Conservation (phyloP, 164 flowering plant species). For the Dillenia turbinata region DNA sequence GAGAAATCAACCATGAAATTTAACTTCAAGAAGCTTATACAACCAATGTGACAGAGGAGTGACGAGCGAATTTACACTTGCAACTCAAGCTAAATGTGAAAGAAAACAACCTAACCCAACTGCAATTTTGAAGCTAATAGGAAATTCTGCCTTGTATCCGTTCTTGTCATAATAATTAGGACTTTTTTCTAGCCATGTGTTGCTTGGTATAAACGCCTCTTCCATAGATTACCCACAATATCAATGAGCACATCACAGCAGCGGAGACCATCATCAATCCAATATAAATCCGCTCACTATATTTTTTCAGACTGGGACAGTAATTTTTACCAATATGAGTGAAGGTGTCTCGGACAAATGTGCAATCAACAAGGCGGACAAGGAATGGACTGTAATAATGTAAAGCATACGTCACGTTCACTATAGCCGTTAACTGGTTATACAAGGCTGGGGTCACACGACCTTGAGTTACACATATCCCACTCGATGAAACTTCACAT, state of each 20-base stretch:
- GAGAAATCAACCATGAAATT: too few relatives aligned
- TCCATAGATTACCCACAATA: constrained; percentile 86
- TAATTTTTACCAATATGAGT: constrained; percentile 23
- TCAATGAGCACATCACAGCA: constrained; percentile 82
- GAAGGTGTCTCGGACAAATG: constrained; percentile 72
- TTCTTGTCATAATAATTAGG: too few relatives aligned
- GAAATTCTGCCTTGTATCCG: too few relatives aligned
- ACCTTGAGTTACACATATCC: constrained; percentile 53
- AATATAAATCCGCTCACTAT: constrained; percentile 55
- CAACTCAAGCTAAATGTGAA: too few relatives aligned
- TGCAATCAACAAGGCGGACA: constrained; percentile 61
- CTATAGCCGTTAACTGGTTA: constrained; percentile 53
- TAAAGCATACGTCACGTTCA: constrained; percentile 67
- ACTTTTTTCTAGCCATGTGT: background rate
- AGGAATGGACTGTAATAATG: constrained; percentile 64
- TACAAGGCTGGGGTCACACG: constrained; percentile 60
- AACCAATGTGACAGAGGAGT: too few relatives aligned
- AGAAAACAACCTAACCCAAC: too few relatives aligned
- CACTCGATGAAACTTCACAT: constrained; percentile 34
- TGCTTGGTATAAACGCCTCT: constrained; percentile 64
- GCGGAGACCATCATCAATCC: constrained; percentile 74
- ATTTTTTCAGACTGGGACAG: constrained; percentile 60
- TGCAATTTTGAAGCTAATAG: too few relatives aligned
- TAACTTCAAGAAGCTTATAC: too few relatives aligned
- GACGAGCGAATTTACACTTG: too few relatives aligned